Evolutionary conservation across 345 rosid genomes (phyloP), one percentile per base, ranked within the genome.

Genomic region (Populus euphratica): DNA sequence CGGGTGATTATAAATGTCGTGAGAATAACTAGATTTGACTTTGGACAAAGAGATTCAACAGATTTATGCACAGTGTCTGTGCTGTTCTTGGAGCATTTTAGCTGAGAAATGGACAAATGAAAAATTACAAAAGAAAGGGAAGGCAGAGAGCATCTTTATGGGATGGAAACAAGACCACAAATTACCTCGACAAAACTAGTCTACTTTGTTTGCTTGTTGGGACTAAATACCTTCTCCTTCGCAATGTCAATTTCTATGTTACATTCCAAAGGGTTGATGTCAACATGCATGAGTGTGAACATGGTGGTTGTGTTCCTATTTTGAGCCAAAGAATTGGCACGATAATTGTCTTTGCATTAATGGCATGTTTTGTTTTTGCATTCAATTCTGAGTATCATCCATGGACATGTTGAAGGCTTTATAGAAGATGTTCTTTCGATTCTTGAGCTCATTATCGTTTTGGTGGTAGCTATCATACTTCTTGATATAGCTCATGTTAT

Each of bases 51-150:
- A 59, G 25, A 59, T 59, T 25, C 63, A 59, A 3, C 1, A 21
- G 62, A 56, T 56, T 56, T 23, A 56, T n/a, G 10, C 4, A 59
- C 64, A 59, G 16, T 4, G 64, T 59, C 3, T 20, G 64, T 59
- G n/a, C 23, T 56, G 62, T 56, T 56, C 29, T 59, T 59, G 64
- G 63, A 12, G 29, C 64, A 59, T 23, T 59, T 73, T 73, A 12
- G 50, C 13, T 56, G 21, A n/a, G 31, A 73, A 54, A 27, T 13
- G 47, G 76, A 73, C 76, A 73, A 35, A 33, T 10, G 75, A 54
- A 21, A 56, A 73, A 35, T 59, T n/a, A 27, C 67, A 36, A 59
- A 36, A 21, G 75, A 72, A 20, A 56, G 23, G 64, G 2, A 73
- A 35, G 59, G 66, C 67, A 35, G 64, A 16, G 23, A 73, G 76